Evolutionary conservation across 2,329 filamentous ascomycete genomes (phyloP), one percentile per base, ranked within the genome.

Genomic region (Colletotrichum simmondsii): DNA sequence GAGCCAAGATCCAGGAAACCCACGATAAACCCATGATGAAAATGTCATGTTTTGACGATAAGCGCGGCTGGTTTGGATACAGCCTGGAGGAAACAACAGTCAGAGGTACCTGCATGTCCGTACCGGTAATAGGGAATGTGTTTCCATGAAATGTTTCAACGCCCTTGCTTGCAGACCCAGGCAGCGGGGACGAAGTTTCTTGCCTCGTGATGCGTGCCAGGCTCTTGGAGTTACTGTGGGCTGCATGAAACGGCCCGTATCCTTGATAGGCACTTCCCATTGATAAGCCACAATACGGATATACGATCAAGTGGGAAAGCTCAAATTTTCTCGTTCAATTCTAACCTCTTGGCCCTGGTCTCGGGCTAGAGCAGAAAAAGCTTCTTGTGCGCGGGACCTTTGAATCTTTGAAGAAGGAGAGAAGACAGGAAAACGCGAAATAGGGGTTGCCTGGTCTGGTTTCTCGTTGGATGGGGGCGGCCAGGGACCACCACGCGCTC

Each of bases 61-160:
- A 14, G 54, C 66, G 46, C 66, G 59, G 66, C 60, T 37, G 67
- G 10, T 32, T 32, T 32, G 30, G 30, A 54, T 37, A 5, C 37
- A 19, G 37, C 37, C 37, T 8, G 16, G 42, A 64, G 26, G 52
- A 69, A 68, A 53, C 63, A 22, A 28, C 42, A 35, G 8, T 19
- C n/a, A 5, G 57, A 35, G 42, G 69, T 65, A 68, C 63, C 54
- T 70, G 65, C 56, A 70, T 32, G 49, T 52, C 60, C 42, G 42
- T 49, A 49, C 19, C 42, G 42, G 60, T 32, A 37, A 56, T 10
- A 60, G 26, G 59, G 35, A 61, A 61, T 30, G n/a, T 26, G 60
- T 72, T 72, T 70, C 66, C 70, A 72, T 72, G 42, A 70, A 72
- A 70, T 65, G 70, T 72, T 72, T 72, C 70, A 72, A 70, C 28